Evolutionary conservation across 176 grass and related monocot genomes (phyloP).

Genomic region (Elymus sibiricus): DNA sequence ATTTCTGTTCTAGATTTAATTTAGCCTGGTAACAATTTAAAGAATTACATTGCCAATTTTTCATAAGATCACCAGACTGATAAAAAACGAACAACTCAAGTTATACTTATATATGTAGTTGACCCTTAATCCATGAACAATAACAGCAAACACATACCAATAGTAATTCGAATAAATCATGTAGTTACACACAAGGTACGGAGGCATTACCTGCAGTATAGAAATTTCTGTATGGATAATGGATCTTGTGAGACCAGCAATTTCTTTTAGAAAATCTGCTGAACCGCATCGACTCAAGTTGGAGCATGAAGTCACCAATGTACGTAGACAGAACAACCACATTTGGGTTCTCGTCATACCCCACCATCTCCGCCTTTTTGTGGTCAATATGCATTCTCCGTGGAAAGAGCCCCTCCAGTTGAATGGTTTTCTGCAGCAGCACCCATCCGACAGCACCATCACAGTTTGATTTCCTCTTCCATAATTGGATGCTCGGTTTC

Average conservation of each 20-base stretch:
- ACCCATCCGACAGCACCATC: too few relatives aligned
- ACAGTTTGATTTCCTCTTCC: too few relatives aligned
- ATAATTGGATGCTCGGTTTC: too few relatives aligned
- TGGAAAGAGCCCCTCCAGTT: too few relatives aligned
- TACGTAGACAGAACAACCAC: too few relatives aligned
- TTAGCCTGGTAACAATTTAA: neutral
- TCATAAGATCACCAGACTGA: neutral
- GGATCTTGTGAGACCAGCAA: neutral
- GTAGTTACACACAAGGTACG: neutral
- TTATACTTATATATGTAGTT: too few relatives aligned
- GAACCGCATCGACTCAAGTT: neutral
- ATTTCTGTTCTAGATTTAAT: neutral
- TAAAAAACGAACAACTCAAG: neutral
- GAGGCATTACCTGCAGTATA: neutral
- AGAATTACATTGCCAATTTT: neutral
- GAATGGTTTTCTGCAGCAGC: too few relatives aligned
- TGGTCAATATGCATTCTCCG: too few relatives aligned
- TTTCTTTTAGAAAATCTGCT: neutral
- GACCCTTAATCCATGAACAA: neutral
- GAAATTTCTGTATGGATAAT: neutral
- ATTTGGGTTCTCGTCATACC: too few relatives aligned
- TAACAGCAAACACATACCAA: neutral
- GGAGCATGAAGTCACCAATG: neutral
- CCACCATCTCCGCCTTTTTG: too few relatives aligned
- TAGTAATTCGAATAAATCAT: neutral